phyloP scores from a whole-genome alignment of 208 protist species.

The Leishmania braziliensis region DNA sequence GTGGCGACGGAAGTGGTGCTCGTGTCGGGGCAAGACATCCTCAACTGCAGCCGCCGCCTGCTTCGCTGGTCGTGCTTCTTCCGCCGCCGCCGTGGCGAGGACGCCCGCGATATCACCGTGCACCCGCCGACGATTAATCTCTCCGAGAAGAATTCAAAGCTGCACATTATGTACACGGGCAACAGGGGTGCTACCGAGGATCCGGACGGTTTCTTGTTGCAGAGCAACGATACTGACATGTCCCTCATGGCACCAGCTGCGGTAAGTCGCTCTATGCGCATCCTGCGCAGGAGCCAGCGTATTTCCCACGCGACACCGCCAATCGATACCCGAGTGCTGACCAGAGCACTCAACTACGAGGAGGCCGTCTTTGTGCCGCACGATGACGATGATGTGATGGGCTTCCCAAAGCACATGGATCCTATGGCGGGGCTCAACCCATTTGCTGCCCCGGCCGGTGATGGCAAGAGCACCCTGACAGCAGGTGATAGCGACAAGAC shows the following conservation, averaged over 20 bases:
- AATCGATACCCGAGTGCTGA: slow-evolving; percentile 15
- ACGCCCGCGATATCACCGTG: slow-evolving; percentile 22
- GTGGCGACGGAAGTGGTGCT: slow-evolving; percentile 70
- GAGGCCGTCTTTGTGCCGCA: slow-evolving; percentile 36
- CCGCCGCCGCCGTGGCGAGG: slow-evolving; percentile 18
- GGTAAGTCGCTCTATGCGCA: slow-evolving; percentile 13
- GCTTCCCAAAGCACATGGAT: slow-evolving; percentile 26
- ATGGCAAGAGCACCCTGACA: slow-evolving; percentile 4
- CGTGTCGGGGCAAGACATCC: slow-evolving; percentile 43
- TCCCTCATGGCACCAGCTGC: slow-evolving; percentile 9
- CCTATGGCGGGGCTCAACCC: slow-evolving; percentile 41
- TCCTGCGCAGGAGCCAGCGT: slow-evolving; percentile 19
- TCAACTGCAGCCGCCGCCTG: slow-evolving; percentile 42
- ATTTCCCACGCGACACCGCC: slow-evolving; percentile 18
- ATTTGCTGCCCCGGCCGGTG: slow-evolving; percentile 9
- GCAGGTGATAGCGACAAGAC: slow-evolving; percentile 11
- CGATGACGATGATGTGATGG: slow-evolving; percentile 2
- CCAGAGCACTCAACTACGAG: slow-evolving; percentile 34
- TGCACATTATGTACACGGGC: slow-evolving; percentile 19
- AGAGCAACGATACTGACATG: slow-evolving; percentile 1
- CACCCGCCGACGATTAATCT: slow-evolving; percentile 33
- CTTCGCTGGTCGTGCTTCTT: slow-evolving; percentile 69
- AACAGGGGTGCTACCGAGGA: neutral
- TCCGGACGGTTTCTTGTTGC: neutral
- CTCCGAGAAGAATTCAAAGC: slow-evolving; percentile 30